These are phyloP conservation scores for Blastocystis sp. DNA, from an alignment of 352 stramenopile genomes.

Conservation along the genomic window DNA sequence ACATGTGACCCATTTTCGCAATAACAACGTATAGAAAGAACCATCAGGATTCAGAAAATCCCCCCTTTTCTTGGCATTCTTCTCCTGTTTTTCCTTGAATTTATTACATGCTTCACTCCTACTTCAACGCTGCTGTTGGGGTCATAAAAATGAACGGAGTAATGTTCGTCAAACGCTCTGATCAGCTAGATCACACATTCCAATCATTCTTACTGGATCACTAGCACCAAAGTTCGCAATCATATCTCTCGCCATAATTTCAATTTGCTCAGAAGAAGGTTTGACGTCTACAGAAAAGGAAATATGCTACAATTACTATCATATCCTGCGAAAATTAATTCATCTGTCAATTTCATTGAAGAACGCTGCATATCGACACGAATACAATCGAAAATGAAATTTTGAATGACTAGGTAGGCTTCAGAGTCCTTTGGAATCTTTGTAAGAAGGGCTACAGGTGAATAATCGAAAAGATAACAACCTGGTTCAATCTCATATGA, in stretches of 20 bases:
- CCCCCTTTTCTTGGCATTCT: not conserved
- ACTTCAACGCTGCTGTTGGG: not conserved
- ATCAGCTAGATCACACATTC: not conserved
- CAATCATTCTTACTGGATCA: too few species aligned
- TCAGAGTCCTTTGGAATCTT: not conserved
- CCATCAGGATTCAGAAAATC: not conserved
- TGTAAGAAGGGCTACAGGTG: not conserved
- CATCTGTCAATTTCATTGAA: not conserved
- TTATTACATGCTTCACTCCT: not conserved
- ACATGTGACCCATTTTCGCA: not conserved
- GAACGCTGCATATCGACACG: not conserved
- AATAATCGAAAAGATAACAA: not conserved
- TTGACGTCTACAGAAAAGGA: not conserved
- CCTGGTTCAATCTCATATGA: not conserved
- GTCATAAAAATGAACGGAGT: not conserved
- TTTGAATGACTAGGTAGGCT: not conserved
- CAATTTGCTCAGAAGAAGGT: too few species aligned
- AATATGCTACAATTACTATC: not conserved
- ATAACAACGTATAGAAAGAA: not conserved
- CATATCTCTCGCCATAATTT: too few species aligned
- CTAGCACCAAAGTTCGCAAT: too few species aligned
- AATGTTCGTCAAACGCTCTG: not conserved
- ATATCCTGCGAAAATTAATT: not conserved
- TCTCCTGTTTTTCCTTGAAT: not conserved
- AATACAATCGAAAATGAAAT: not conserved